These are phyloP conservation scores for Malus sylvestris DNA, from an alignment of 306 rosid genomes.

Conservation along the genomic window DNA sequence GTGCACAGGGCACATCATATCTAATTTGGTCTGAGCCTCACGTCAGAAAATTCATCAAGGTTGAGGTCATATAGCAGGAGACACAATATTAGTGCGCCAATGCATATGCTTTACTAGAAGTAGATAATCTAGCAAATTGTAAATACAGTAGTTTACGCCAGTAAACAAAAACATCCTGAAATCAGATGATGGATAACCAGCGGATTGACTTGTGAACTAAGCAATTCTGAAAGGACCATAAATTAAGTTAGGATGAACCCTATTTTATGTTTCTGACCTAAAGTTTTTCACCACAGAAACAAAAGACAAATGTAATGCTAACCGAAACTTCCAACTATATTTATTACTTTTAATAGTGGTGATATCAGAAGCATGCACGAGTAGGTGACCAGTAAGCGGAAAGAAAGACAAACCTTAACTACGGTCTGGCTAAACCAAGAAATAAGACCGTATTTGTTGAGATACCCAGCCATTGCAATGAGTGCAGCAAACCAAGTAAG, in stretches of 20 bases:
- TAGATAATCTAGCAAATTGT: not conserved
- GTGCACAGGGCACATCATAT: not conserved
- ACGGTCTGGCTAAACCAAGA: conserved; percentile 96
- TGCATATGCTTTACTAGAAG: not conserved
- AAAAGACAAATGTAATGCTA: not conserved
- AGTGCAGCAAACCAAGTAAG: conserved; percentile 99
- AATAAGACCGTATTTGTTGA: conserved; percentile 97
- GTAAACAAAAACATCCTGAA: not conserved
- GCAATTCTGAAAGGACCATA: not conserved
- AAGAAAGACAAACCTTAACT: conserved; percentile 66
- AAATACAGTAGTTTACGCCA: not conserved
- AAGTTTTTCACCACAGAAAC: not conserved
- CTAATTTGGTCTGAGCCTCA: not conserved
- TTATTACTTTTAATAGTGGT: not conserved
- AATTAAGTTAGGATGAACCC: not conserved
- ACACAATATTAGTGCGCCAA: not conserved
- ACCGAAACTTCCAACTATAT: not conserved
- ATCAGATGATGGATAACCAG: not conserved
- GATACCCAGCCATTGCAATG: conserved; percentile 99
- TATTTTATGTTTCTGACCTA: not conserved
- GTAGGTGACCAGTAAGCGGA: not conserved
- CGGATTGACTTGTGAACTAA: not conserved
- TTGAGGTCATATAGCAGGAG: not conserved
- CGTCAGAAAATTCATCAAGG: not conserved
- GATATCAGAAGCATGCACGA: not conserved